Evolutionary conservation across 177 flowering plant genomes (phyloP).

Genomic region (Vitis hybrid): DNA sequence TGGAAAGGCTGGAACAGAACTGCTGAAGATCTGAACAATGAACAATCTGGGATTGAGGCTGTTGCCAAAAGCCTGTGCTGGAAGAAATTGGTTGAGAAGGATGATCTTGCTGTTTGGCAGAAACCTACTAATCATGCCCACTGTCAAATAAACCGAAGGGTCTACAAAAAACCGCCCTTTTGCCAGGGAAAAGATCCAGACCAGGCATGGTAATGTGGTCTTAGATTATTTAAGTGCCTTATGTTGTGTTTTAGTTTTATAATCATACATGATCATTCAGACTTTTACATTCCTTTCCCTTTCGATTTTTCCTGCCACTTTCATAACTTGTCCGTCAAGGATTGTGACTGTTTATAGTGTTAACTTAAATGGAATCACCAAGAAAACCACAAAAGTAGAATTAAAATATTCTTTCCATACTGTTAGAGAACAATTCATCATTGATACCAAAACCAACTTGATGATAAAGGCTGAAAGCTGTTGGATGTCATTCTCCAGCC

Average conservation of each 20-base stretch:
- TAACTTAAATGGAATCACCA: no score
- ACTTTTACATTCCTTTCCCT: no score
- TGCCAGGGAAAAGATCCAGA: slow-evolving; percentile 66
- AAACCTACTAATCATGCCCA: slow-evolving; percentile 85
- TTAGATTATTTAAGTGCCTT: no score
- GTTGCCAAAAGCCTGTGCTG: slow-evolving; percentile 79
- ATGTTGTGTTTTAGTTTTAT: no score
- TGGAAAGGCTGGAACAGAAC: slow-evolving; percentile 87
- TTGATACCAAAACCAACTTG: slow-evolving; percentile 18
- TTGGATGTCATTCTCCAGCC: background rate
- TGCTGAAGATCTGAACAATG: slow-evolving; percentile 51
- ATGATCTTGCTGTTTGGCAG: slow-evolving; percentile 84
- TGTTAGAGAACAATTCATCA: background rate
- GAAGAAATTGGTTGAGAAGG: slow-evolving; percentile 71
- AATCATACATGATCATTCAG: no score
- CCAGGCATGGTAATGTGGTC: slow-evolving; percentile 60
- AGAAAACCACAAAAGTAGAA: background rate
- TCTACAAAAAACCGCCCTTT: slow-evolving; percentile 58
- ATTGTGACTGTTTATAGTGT: no score
- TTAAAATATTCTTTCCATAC: background rate
- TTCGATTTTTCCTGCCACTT: no score
- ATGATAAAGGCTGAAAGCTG: slow-evolving; percentile 5
- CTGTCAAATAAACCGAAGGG: slow-evolving; percentile 57
- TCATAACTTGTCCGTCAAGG: no score
- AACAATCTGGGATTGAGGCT: slow-evolving; percentile 59